phyloP scores from a whole-genome alignment of 176 grass and related monocot species.

The Tuctoria greenei region DNA sequence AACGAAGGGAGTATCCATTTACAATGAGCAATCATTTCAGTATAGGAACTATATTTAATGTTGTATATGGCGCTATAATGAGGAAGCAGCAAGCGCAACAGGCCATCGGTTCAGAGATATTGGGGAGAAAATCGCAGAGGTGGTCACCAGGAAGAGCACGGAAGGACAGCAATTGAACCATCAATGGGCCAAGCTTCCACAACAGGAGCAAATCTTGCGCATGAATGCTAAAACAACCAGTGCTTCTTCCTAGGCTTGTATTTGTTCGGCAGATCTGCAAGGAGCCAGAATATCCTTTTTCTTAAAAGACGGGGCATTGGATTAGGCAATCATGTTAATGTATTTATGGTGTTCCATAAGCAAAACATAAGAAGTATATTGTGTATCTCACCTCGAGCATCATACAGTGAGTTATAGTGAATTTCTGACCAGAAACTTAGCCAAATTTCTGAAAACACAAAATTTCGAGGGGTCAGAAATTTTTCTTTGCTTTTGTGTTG shows the following conservation, averaged over 20 bases:
- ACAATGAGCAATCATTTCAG: slow-evolving; percentile 35
- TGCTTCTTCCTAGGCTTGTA: slow-evolving; percentile 96
- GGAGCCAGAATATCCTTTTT: slow-evolving; percentile 21
- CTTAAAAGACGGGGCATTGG: slow-evolving; percentile 2
- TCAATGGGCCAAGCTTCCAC: neutral
- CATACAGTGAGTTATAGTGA: slow-evolving; percentile 97
- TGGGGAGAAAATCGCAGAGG: neutral
- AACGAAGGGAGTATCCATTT: no score
- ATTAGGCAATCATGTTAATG: neutral
- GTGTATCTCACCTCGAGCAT: slow-evolving; percentile 66
- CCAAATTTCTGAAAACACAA: slow-evolving; percentile 73
- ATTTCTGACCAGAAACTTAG: slow-evolving; percentile 98
- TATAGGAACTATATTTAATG: slow-evolving; percentile 19
- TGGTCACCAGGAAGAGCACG: slow-evolving; percentile 6
- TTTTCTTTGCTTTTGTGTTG: slow-evolving; percentile 12
- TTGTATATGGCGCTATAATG: neutral
- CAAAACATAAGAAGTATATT: neutral
- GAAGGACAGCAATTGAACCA: neutral
- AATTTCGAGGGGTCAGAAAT: slow-evolving; percentile 1
- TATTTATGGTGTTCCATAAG: neutral
- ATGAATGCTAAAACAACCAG: slow-evolving; percentile 64
- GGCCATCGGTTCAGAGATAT: neutral
- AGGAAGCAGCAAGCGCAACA: neutral
- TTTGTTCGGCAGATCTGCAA: slow-evolving; percentile 65
- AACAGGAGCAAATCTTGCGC: neutral